Evolutionary conservation across 2,329 filamentous ascomycete species (phyloP).

Genomic region (Ophiostoma sp.): DNA sequence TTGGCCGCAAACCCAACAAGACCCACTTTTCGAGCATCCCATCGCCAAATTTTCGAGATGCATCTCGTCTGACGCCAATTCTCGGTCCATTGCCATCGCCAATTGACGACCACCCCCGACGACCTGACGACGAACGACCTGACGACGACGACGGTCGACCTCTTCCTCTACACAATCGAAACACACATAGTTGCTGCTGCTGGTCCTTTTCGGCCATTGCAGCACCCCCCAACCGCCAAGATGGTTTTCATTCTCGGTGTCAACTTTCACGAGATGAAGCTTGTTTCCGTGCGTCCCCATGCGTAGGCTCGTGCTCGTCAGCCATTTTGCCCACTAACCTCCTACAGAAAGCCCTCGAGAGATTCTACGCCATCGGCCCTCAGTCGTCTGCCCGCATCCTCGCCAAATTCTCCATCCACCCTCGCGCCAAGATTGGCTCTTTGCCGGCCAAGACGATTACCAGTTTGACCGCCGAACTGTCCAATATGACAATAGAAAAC

Average conservation of each 20-base stretch:
- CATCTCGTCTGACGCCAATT: background rate
- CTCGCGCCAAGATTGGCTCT: slow-evolving; percentile 73
- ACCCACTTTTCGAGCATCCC: slow-evolving; percentile 13
- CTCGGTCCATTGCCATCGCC: background rate
- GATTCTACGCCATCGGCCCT: slow-evolving; percentile 83
- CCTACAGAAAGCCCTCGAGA: slow-evolving; percentile 68
- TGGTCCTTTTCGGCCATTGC: background rate
- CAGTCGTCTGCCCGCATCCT: slow-evolving; percentile 71
- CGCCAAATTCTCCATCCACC: slow-evolving; percentile 86
- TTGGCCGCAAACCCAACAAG: background rate
- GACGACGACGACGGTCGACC: background rate
- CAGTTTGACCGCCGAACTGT: slow-evolving; percentile 79
- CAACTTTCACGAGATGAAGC: slow-evolving; percentile 79
- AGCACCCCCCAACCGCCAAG: slow-evolving; percentile 37
- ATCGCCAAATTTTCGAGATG: slow-evolving; percentile 24
- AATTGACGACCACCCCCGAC: background rate
- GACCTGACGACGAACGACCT: background rate
- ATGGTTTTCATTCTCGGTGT: slow-evolving; percentile 80
- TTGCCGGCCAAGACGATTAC: slow-evolving; percentile 75
- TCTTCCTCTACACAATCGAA: background rate
- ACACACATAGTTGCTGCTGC: background rate
- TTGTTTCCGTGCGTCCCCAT: slow-evolving; percentile 80
- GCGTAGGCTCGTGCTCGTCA: too few species aligned
- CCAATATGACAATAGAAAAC: slow-evolving; percentile 91
- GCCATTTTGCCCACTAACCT: slow-evolving; percentile 10